These are phyloP conservation scores for Glebionis coronaria DNA, from an alignment of 129 eudicot genomes.

Conservation along the genomic window DNA sequence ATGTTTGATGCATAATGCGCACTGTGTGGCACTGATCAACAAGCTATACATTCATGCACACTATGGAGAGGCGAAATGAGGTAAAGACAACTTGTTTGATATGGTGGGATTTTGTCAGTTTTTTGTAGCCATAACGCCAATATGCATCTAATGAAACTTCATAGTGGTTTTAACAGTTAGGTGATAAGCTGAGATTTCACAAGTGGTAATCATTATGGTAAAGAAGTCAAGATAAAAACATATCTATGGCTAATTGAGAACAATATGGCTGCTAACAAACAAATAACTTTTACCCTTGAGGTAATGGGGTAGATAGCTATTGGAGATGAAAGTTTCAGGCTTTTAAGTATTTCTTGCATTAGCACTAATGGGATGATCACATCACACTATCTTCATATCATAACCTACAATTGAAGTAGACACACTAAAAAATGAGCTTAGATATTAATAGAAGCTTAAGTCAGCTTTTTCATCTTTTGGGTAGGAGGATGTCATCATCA, in stretches of 20 bases:
- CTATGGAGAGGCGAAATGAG: not conserved
- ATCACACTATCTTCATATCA: constrained; percentile 4
- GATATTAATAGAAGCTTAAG: constrained; percentile 7
- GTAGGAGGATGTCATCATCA: not conserved
- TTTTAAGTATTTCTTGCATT: constrained; percentile 16
- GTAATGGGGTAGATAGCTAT: constrained; percentile 25
- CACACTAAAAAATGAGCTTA: constrained; percentile 7
- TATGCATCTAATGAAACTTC: constrained; percentile 10
- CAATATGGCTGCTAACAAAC: constrained; percentile 23
- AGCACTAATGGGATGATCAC: constrained; percentile 19
- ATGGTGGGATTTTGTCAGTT: constrained; percentile 16
- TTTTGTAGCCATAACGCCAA: constrained; percentile 18
- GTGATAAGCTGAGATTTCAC: constrained; percentile 9
- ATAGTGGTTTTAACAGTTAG: constrained; percentile 22
- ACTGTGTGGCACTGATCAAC: not conserved
- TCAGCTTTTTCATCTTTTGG: not conserved
- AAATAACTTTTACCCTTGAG: constrained; percentile 12
- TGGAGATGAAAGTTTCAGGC: constrained; percentile 20
- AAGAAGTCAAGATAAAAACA: constrained; percentile 19
- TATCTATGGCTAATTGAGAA: not conserved
- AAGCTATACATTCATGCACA: no score
- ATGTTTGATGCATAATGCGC: no score
- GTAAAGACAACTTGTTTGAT: constrained; percentile 13
- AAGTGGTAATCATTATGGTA: constrained; percentile 17
- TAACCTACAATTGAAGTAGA: constrained; percentile 14